These are phyloP conservation scores for Chlorella variabilis DNA, from an alignment of 163 green algal genomes.

Conservation along the genomic window DNA sequence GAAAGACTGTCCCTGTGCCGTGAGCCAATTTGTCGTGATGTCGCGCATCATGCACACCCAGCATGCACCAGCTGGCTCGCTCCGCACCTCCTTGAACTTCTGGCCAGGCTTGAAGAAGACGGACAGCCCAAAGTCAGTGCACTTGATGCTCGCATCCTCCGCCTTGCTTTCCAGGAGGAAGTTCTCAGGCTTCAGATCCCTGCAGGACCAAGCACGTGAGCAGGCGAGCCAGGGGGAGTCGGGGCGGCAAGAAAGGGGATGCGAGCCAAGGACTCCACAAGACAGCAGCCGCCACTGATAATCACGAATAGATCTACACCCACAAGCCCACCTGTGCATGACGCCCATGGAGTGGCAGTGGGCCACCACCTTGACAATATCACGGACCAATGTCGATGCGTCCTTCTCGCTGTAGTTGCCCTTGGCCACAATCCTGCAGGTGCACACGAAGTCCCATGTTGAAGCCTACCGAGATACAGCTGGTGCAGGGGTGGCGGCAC, in stretches of 20 bases:
- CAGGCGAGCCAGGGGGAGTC: too few species aligned
- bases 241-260: too few species aligned
- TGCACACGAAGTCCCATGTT: background rate
- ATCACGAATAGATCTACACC: too few species aligned
- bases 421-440: slow-evolving; percentile 36
- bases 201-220: too few species aligned
- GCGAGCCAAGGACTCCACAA: too few species aligned
- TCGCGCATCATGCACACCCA: too few species aligned
- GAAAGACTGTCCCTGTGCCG: too few species aligned
- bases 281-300: too few species aligned
- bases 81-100: slow-evolving; percentile 93
- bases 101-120: slow-evolving; percentile 84
- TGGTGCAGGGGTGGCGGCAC: too few species aligned
- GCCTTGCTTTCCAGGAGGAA: slow-evolving; percentile 72
- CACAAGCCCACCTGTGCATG: slow-evolving; percentile 78
- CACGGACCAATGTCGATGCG: slow-evolving; percentile 80
- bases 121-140: slow-evolving; percentile 91
- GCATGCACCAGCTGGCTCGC: too few species aligned
- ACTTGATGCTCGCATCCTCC: slow-evolving; percentile 71
- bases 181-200: slow-evolving; percentile 89
- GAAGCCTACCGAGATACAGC: too few species aligned
- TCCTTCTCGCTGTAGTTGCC: slow-evolving; percentile 77
- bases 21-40: too few species aligned
- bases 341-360: slow-evolving; percentile 94
- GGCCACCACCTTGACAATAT: slow-evolving; percentile 87